Evolutionary conservation across 257 asterid species (phyloP), one percentile per base, ranked within the genome.

Genomic region (Nyctanthes arbortristis): DNA sequence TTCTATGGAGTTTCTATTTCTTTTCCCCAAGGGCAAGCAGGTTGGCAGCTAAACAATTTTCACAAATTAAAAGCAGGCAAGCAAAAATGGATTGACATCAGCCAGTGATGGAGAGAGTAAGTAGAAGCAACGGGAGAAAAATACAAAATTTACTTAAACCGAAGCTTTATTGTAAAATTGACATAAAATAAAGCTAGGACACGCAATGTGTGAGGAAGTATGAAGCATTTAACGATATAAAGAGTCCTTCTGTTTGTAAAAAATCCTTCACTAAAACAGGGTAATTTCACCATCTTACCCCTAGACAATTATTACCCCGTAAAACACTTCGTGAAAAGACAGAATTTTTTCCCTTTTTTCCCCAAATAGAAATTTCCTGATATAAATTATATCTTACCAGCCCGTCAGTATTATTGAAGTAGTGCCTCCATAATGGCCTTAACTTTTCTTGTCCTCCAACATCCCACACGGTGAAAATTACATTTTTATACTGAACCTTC

Each of bases 381-480:
- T 33, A 63, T 49, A 18, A 30, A 61, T 54, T 10, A 61, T 68
- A 71, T 62, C 79, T 70, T 90, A 93, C 98, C 90, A 93, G 86
- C 67, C 96, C 98, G 83, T 93, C 97, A 35, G 98, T 88, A 79
- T 90, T 90, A 74, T 84, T 88, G 67, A 93, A 93, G 82, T 93
- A 93, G 81, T 93, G 98, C 78, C 97, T 90, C 98, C 98, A 93
- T 52, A 93, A 82, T 71, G 98, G 98, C 78, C 98, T 85, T 73
- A 90, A 69, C 76, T 90, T 93, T 79, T 90, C 97, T 75, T 93
- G 98, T 12, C 98, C 98, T 24, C 97, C 98, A 63, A 93, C 97
- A 83, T 93, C 98, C 98, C 97, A 90, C 77, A 93, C 98, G 12
- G 98, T 93, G 80, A 93, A 93, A 32, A 88, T 69, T 68, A 88